Evolutionary conservation across 2,329 filamentous ascomycete species (phyloP).

Genomic region (Venturia pyrina): DNA sequence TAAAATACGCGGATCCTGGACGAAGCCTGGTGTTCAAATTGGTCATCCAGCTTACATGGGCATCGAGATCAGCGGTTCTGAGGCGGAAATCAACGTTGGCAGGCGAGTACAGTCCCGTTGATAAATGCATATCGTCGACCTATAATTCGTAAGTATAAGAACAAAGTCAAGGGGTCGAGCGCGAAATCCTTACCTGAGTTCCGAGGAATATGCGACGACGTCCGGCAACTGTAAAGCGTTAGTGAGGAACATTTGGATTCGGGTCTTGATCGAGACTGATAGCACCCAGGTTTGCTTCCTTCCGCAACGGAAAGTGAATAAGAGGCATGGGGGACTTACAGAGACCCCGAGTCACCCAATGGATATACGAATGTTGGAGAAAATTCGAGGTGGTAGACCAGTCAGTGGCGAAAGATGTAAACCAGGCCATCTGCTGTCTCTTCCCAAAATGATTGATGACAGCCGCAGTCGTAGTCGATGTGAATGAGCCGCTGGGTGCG

Average conservation of each 20-base stretch:
- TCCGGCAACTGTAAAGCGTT: constrained; percentile 29
- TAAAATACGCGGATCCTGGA: constrained; percentile 40
- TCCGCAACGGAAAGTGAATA: too few relatives aligned
- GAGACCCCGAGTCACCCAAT: constrained; percentile 46
- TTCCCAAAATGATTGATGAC: constrained; percentile 45
- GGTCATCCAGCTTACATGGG: constrained; percentile 34
- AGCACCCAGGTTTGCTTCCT: too few relatives aligned
- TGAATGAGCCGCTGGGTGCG: constrained; percentile 28
- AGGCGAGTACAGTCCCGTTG: constrained; percentile 25
- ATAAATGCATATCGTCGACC: constrained; percentile 48
- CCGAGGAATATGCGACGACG: constrained; percentile 40
- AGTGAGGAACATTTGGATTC: not conserved
- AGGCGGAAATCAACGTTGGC: constrained; percentile 35
- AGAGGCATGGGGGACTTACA: not conserved
- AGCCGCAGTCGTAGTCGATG: constrained; percentile 34
- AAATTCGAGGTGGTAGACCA: constrained; percentile 42
- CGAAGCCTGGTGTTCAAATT: constrained; percentile 39
- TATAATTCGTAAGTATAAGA: too few relatives aligned
- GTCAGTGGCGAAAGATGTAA: constrained; percentile 37
- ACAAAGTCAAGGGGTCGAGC: too few relatives aligned
- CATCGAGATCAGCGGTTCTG: constrained; percentile 36
- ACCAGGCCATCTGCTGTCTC: constrained; percentile 48
- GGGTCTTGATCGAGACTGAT: too few relatives aligned
- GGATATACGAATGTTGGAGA: constrained; percentile 47
- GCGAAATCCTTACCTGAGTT: constrained; percentile 27